Base-by-base conservation (phyloP, 345 rosid species). In the Lepidium didymum region DNA sequence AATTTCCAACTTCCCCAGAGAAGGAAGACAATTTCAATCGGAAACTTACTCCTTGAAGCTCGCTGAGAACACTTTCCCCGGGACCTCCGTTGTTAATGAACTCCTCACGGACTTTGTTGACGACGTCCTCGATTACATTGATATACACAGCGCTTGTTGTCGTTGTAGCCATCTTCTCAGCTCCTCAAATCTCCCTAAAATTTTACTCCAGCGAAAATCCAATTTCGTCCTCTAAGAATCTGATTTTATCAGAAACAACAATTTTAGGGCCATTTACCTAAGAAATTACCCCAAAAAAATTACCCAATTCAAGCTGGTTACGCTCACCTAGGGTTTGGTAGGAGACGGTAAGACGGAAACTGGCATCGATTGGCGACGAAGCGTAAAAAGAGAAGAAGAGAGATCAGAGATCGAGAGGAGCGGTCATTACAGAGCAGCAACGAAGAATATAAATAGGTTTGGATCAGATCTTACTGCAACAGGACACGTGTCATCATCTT, bases 401-500 rank as follows among this genome's bases (percentile, higher is more conserved):
- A 25, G 42, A 69, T 52, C 56, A 60, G 68, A 43, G 68, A 67
- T 66, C 68, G 78, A 47, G 56, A 49, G 63, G 74, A 65, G 80
- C 87, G 90, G 84, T 82, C 81, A 56, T 84, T 81, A 85, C 63
- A 79, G 64, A 84, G 81, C 74, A 83, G 79, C 79, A 84, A 83
- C 61, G 80, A 62, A 92, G 85, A 83, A 87, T 89, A 89, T 92
- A 92, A 92, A 92, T 92, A 92, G 95, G 95, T 92, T 89, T 89
- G 92, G 92, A 89, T 92, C 96, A 96, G 95, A 83, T 84, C 76
- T 34, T 62, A 75, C 62, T 57, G 1, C 63, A 45, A 34, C 50
- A 60, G 40, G 72, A 81, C 89, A 89, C 92, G 98, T 89, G 95
- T 76, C 82, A 8, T 62, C 23, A 77, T 85, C 84, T 79, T 74